These are phyloP conservation scores for Zygoascus biomembranicola DNA, from an alignment of 805 yeast species.

Conservation along the genomic window DNA sequence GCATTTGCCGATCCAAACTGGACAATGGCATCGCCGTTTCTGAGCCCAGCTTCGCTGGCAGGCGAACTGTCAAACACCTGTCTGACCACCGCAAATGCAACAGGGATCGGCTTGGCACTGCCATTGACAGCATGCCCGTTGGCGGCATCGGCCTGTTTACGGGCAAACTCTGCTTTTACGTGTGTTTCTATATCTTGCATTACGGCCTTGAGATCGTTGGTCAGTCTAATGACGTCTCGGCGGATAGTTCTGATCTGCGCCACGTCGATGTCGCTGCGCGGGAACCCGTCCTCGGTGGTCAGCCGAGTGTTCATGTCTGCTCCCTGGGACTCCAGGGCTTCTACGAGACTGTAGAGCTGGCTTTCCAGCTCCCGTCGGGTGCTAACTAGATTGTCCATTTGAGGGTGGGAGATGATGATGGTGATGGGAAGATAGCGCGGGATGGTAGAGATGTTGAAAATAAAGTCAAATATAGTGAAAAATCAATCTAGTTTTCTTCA, in stretches of 20 bases:
- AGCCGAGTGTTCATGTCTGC: slow-evolving; percentile 60
- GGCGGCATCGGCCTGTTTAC: neutral
- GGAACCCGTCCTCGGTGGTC: slow-evolving; percentile 71
- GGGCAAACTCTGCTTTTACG: slow-evolving; percentile 34
- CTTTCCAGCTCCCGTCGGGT: slow-evolving; percentile 29
- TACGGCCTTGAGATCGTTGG: slow-evolving; percentile 58
- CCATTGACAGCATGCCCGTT: neutral
- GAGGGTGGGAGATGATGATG: neutral
- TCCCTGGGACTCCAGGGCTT: slow-evolving; percentile 35
- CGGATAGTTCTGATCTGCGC: slow-evolving; percentile 55
- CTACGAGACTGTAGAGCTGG: slow-evolving; percentile 35
- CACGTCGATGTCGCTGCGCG: slow-evolving; percentile 76
- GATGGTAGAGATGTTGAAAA: neutral
- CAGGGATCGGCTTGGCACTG: neutral
- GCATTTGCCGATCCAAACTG: slow-evolving; percentile 48
- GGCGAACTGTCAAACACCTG: slow-evolving; percentile 50
- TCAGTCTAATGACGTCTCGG: slow-evolving; percentile 52
- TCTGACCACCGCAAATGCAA: slow-evolving; percentile 32
- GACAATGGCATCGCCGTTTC: slow-evolving; percentile 45
- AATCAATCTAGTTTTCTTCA: neutral
- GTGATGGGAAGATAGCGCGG: neutral
- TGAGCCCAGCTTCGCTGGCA: slow-evolving; percentile 47
- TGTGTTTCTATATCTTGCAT: slow-evolving; percentile 39
- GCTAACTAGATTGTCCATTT: neutral
- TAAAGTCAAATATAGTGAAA: too few species aligned